Evolutionary conservation across 805 yeast genomes (phyloP).

Genomic region (Lipomyces orientalis): DNA sequence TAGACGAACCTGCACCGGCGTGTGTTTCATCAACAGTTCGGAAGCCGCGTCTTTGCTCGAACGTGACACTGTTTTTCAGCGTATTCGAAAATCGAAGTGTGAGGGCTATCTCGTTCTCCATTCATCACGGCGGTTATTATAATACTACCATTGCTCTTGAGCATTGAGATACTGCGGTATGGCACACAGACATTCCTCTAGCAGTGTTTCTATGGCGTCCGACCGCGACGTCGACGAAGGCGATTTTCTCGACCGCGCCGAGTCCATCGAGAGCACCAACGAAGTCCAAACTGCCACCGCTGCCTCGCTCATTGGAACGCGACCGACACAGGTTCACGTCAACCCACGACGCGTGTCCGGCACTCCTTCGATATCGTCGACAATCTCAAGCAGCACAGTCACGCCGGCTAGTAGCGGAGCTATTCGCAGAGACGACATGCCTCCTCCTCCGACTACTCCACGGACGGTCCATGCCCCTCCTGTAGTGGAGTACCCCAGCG

Average conservation of each 20-base stretch:
- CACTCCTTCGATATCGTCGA: conserved; percentile 27
- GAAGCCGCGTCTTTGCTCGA: background rate
- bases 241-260: conserved; percentile 16
- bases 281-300: conserved; percentile 29
- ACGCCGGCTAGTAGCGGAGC: conserved; percentile 12
- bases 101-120: background rate
- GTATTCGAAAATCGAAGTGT: background rate
- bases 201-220: conserved; percentile 10
- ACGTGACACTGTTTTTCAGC: background rate
- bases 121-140: background rate
- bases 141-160: background rate
- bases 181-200: conserved; percentile 5
- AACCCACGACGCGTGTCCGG: conserved; percentile 31
- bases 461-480: conserved; percentile 10
- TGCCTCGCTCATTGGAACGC: conserved; percentile 18
- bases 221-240: conserved; percentile 14
- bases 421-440: conserved; percentile 11
- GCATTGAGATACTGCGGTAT: conserved; percentile 2
- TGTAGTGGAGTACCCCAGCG: background rate
- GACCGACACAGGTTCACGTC: conserved; percentile 31
- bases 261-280: conserved; percentile 20
- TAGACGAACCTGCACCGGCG: background rate
- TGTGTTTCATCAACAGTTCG: background rate
- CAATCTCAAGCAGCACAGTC: conserved; percentile 7
- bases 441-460: conserved; percentile 19